Percentiles rank a stretch among this genome's conserved stretches.
phyloP scores from a whole-genome alignment of 2,329 filamentous ascomycete species.

The Pseudogymnoascus sp. region DNA sequence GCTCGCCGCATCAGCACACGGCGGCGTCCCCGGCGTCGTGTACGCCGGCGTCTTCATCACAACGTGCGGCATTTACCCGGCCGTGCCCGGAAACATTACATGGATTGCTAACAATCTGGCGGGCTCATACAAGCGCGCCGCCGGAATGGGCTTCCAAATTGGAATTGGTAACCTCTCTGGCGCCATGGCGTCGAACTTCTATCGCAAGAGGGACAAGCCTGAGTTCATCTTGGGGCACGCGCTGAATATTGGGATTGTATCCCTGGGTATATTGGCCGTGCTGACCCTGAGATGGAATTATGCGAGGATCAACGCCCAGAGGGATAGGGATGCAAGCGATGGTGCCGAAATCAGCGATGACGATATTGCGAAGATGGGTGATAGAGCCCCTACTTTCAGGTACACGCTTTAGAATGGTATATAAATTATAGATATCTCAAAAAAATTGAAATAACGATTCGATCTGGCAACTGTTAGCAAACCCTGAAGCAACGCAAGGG shows the following conservation, averaged over 20 bases:
- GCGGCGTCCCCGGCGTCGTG: conserved; percentile 33
- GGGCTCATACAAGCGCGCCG: conserved; percentile 48
- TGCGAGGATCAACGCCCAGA: conserved; percentile 40
- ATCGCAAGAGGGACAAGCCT: conserved; percentile 44
- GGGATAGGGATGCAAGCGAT: conserved; percentile 30
- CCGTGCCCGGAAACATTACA: conserved; percentile 39
- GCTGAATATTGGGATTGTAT: conserved; percentile 43
- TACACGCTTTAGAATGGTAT: conserved; percentile 27
- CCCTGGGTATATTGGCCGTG: conserved; percentile 36
- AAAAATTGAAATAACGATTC: not conserved
- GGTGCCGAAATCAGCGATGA: conserved; percentile 33
- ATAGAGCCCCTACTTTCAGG: conserved; percentile 42
- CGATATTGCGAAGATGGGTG: conserved; percentile 41
- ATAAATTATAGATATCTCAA: not conserved
- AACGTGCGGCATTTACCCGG: conserved; percentile 38
- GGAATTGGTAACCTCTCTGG: conserved; percentile 52
- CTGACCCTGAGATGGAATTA: conserved; percentile 38
- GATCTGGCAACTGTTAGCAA: not conserved
- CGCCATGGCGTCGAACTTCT: conserved; percentile 67
- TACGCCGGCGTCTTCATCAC: conserved; percentile 40
- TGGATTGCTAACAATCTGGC: conserved; percentile 52
- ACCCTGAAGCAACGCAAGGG: not conserved
- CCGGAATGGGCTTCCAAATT: conserved; percentile 58
- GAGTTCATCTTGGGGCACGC: conserved; percentile 43
- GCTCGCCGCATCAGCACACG: conserved; percentile 25